Base-by-base conservation (phyloP, 208 protist genomes). In the Crithidia brevicula region DNA sequence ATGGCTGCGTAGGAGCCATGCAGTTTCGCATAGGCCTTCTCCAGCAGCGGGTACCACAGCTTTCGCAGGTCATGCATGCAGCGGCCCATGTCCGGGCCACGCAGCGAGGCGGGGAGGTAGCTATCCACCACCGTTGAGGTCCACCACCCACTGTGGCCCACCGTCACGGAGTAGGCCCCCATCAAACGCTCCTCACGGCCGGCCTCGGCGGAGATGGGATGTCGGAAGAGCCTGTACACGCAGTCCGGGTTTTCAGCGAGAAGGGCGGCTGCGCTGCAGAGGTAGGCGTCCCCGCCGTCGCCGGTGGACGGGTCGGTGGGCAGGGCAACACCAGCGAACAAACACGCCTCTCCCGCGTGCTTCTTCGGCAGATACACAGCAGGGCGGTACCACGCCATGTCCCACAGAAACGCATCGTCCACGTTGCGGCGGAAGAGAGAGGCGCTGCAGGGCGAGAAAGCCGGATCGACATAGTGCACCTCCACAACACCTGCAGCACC, bases 1-100 rank as follows among this genome's bases (percentile, higher is more conserved):
- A 96, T 89, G 28, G 81, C 79, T 3, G 81, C 76, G 77, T 93
- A 96, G 20, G 79, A 85, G 38, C 89, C 89, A 71, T 89, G 62
- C 20, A 84, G 38, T 75, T 95, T 96, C 28, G 89, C 89, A 75
- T 96, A 95, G 15, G 86, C 91, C 82, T 96, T 96, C 65, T 96
- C 81, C 40, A 94, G 62, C 27, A 96, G 57, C 13, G 83, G 74
- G 22, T 82, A 76, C 91, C 91, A 96, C 38, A 94, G 58, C 62
- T 92, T 78, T 28, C 77, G 59, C 47, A 74, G 74, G 63, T 92
- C 83, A 11, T 80, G 25, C 1, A 58, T 18, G 62, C 72, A 79
- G 22, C 77, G 69, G 7, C 65, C 79, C 50, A 82, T 76, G 53
- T 69, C 54, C 0, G 78, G 84, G 11, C 62, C 64, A 22, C 62